Base-by-base conservation (phyloP, 2,329 filamentous ascomycete genomes). In the Meredithiella fracta region DNA sequence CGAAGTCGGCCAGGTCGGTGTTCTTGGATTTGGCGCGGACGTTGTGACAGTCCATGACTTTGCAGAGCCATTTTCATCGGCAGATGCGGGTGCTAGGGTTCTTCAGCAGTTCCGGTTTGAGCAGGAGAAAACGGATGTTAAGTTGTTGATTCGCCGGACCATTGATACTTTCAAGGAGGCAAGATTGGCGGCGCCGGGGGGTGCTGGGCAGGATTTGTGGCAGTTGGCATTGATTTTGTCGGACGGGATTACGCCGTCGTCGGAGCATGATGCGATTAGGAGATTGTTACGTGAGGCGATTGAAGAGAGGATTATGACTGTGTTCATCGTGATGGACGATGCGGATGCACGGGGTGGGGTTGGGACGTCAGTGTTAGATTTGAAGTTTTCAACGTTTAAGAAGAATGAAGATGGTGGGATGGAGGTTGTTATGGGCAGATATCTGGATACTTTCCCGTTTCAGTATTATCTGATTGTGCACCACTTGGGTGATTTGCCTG, bases 401-500 rank as follows among this genome's bases (percentile, higher is more conserved):
- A 78, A 77, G 58, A 82, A 86, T 64, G 73, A 69, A 62, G 60
- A 71, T 63, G 69, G 78, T 67, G 70, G 81, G 70, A 70, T 82
- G 59, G 77, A 81, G 64, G 79, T 96, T 56, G 83, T 84, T 63
- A 89, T 94, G 67, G 85, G 88, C 72, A 81, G 86, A 64, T 98
- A 98, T 67, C 77, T 98, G 62, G 94, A 98, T 67, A 85, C 82
- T 6, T 98, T 98, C 68, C 92, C 94, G 0, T 99, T 99, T 71
- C 82, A 85, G 67, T 98, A 96, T 72, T 99, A 97, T 67, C 72
- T 98, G 56, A 87, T 98, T 62, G 92, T 98, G 58, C 82, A 91
- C 61, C 82, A 97, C 70, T 82, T 98, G 51, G 82, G 85, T 64
- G 92, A 98, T 69, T 73, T 99, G 64, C 92, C 94, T 3, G 82